Base-by-base conservation (phyloP, 2,329 filamentous ascomycete genomes). In the Aspergillus tamarii region DNA sequence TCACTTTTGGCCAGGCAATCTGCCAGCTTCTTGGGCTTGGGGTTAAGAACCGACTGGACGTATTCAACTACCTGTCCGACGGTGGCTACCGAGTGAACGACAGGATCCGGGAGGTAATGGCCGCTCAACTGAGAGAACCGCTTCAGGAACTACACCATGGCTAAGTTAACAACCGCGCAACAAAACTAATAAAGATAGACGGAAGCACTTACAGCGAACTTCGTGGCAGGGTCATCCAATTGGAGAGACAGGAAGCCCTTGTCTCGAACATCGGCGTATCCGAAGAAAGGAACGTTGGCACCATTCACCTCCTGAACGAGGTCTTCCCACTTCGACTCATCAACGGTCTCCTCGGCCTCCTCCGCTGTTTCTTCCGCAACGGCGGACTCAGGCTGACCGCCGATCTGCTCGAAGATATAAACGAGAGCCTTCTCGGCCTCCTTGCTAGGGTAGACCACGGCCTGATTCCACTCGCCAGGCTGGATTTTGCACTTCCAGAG, bases 41-140 rank as follows among this genome's bases (percentile, higher is more conserved):
- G 73, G 55, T 72, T 73, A 30, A 71, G 62, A n/a, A 71, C 70
- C 46, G 68, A 65, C 41, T 73, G 62, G 2, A 90, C 78, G 53
- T 86, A 77, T 30, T 81, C 79, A 48, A 91, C 77, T 58, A 92
- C 77, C 32, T 84, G 77, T 61, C 82, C 81, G 43, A 88, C 82
- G 10, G 84, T 88, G 58, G 77, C 78, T 65, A 88, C 82, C 52
- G 82, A 80, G 57, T 82, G 80, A 65, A 96, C 85, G 69, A 86
- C 84, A 54, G 87, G 82, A 78, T 97, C 94, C 19, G 91, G 84
- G 68, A 97, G 83, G 64, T 87, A 86, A 65, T 89, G 87, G 65
- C 92, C 92, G n/a, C 90, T 94, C 64, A 96, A 84, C 76, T 95
- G 91, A 76, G 90, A 88, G 65, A 93, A 82, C 64, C 92, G 89